These are phyloP conservation scores for Handroanthus guayacan DNA, from an alignment of 257 asterid genomes.

Conservation along the genomic window DNA sequence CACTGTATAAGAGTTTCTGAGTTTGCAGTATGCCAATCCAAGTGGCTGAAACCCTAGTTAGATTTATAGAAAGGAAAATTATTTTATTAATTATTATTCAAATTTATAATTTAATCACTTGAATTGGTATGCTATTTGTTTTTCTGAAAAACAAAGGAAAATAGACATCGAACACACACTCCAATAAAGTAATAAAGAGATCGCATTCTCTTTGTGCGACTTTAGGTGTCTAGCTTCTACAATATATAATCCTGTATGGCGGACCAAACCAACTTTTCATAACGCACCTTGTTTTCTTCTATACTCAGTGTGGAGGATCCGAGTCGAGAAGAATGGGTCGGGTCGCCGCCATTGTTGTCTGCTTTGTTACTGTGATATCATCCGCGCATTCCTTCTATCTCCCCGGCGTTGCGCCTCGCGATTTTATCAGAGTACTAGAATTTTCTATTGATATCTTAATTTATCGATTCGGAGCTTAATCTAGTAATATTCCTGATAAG, in stretches of 20 bases:
- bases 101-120: too few relatives aligned
- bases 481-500: conserved; percentile 10
- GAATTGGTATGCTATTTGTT: too few relatives aligned
- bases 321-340: conserved; percentile 48
- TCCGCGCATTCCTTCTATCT: conserved; percentile 71
- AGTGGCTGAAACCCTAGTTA: too few relatives aligned
- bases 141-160: not conserved
- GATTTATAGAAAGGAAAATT: too few relatives aligned
- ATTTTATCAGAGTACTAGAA: conserved; percentile 58
- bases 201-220: not conserved
- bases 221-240: not conserved
- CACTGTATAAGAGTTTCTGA: too few relatives aligned
- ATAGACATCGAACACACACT: not conserved
- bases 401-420: conserved; percentile 89
- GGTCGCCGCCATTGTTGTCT: conserved; percentile 44
- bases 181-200: not conserved
- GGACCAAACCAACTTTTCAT: conserved; percentile 1
- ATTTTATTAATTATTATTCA: too few relatives aligned
- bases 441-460: not conserved
- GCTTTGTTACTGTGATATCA: conserved; percentile 52
- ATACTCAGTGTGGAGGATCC: conserved; percentile 26
- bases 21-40: too few relatives aligned
- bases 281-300: conserved; percentile 7
- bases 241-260: not conserved
- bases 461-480: conserved; percentile 28